Base-by-base conservation (phyloP, 805 yeast species). In the Metschnikowia proteae region DNA sequence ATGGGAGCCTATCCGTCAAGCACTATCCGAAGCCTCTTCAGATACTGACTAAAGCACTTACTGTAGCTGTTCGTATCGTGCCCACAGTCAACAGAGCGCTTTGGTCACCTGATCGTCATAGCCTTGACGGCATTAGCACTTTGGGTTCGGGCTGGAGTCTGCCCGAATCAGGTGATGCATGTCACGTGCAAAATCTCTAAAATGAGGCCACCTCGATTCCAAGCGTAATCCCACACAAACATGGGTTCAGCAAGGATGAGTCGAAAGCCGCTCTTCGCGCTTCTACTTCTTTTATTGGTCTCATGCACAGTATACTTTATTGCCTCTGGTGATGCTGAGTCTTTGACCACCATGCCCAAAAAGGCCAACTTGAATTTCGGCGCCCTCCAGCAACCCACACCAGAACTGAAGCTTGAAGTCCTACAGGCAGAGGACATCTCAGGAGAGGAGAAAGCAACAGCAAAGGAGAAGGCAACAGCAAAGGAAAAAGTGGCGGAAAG, bases 231-330 rank as follows among this genome's bases (percentile, higher is more conserved):
- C 34, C 26, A 10, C 33, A 43, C 33, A 34, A 34, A n/a, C 26
- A 42, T 42, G 45, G 36, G 32, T 10, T 42, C 37, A 9, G 38
- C 36, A 13, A 46, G 52, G 32, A 38, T 38, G 25, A 51, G 17
- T 34, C 46, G 54, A 27, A 53, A 51, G 44, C 59, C 53, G 36
- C 39, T 55, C 29, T 49, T 47, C 39, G 42, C 56, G 38, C 32
- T 55, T 11, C 27, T 55, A 9, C 46, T 56, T 13, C 33, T 57
- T 33, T 25, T 52, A 9, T 45, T 50, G 8, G 56, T 57, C 25
- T 23, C 51, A 7, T 53, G 60, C 38, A 53, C 60, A 42, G 46
- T 57, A 36, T 57, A 55, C 50, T 57, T 40, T 29, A 55, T 57
- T 11, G 57, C 59, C 11, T 46, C 58, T 4, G 54, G 58, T 28